These are phyloP conservation scores for Pestalotiopsis sp. DNA, from an alignment of 2,329 filamentous ascomycete species.

Conservation along the genomic window DNA sequence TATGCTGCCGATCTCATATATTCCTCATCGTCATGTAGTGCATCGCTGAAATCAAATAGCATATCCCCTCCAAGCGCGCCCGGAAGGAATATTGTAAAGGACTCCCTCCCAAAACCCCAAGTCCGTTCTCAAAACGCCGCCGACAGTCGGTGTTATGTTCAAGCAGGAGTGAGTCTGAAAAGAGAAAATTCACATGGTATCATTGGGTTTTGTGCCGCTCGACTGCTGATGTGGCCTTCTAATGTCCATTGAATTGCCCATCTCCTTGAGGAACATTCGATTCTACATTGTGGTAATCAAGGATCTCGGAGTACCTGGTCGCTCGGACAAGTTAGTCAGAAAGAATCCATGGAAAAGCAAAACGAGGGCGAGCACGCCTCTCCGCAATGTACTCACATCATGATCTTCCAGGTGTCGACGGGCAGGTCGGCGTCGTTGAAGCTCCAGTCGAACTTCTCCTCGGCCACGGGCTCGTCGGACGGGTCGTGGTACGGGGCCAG, in stretches of 20 bases:
- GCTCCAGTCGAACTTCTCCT: constrained; percentile 99
- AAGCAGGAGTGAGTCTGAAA: background rate
- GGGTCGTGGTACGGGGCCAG: constrained; percentile 96
- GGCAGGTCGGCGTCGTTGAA: constrained; percentile 98
- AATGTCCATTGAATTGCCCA: constrained; percentile 10
- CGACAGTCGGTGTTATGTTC: constrained; percentile 6
- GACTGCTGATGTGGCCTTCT: background rate
- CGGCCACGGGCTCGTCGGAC: constrained; percentile 89
- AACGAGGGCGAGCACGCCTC: background rate
- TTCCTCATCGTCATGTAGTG: background rate
- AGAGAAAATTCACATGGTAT: constrained; percentile 1
- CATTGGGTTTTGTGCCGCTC: constrained; percentile 1
- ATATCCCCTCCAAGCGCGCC: background rate
- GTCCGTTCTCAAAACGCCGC: constrained; percentile 10
- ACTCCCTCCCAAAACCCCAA: background rate
- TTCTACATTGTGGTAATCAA: constrained; percentile 97
- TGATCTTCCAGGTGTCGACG: constrained; percentile 99
- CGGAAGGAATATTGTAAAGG: background rate
- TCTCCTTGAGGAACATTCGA: constrained; percentile 27
- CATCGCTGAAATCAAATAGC: constrained; percentile 10
- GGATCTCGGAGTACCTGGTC: constrained; percentile 92
- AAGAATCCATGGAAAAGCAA: background rate
- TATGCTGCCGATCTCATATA: constrained; percentile 1
- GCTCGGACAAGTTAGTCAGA: constrained; percentile 24
- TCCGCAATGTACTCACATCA: constrained; percentile 72